These are phyloP conservation scores for Aureobasidium musti DNA, from an alignment of 2,329 filamentous ascomycete genomes.

Conservation along the genomic window DNA sequence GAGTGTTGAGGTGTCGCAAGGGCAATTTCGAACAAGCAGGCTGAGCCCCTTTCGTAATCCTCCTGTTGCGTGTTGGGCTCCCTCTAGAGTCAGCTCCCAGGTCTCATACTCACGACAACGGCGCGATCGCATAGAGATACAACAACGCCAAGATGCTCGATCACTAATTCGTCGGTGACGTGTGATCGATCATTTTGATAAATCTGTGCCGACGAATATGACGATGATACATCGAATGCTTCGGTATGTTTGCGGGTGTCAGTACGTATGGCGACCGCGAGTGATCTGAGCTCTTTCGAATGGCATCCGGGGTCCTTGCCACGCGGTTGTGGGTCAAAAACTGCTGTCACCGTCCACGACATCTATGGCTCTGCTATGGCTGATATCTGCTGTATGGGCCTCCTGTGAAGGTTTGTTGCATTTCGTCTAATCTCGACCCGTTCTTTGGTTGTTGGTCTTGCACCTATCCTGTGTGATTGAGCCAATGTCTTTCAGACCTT, in stretches of 20 bases:
- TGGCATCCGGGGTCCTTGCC: no score
- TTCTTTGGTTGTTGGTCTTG: not conserved
- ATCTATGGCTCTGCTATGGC: not conserved
- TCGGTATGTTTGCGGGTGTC: no score
- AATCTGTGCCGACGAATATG: no score
- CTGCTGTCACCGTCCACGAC: not conserved
- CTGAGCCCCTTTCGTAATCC: conserved; percentile 6
- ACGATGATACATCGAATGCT: no score
- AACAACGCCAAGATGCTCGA: no score
- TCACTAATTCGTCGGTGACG: no score
- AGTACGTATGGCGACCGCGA: no score
- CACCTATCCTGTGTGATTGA: no score
- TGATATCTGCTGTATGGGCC: not conserved
- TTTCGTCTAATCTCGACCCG: not conserved
- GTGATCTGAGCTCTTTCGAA: no score
- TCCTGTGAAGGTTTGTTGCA: not conserved
- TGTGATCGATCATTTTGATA: not conserved
- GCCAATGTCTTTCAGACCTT: not conserved
- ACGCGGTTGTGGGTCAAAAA: not conserved
- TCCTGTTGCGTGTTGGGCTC: not conserved
- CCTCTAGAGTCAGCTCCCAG: not conserved
- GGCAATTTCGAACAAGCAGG: not conserved
- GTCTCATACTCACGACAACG: not conserved
- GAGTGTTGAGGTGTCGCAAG: no score
- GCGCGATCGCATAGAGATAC: no score